phyloP scores from a whole-genome alignment of 352 stramenopile genomes.

The Phytophthora citricola region DNA sequence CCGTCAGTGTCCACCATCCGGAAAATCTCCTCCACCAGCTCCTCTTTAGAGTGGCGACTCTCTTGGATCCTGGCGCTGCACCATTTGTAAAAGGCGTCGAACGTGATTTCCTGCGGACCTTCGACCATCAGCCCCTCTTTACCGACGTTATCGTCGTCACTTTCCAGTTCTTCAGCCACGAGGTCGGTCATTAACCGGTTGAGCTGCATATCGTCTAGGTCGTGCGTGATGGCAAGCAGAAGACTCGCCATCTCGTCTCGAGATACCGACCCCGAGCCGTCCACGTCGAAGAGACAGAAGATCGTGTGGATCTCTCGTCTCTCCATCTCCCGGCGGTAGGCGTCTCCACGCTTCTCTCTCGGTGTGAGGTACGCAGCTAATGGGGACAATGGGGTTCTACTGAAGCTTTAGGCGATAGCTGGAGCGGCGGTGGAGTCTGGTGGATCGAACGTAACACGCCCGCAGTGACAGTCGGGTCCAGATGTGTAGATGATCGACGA shows the following conservation, averaged over 20 bases:
- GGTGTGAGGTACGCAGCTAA: slow-evolving; percentile 53
- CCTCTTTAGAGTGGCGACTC: slow-evolving; percentile 56
- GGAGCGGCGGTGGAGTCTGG: slow-evolving; percentile 9
- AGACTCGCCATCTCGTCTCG: slow-evolving; percentile 68
- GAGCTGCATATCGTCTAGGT: slow-evolving; percentile 67
- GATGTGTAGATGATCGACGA: slow-evolving; percentile 26
- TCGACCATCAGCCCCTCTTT: slow-evolving; percentile 19
- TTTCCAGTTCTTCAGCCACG: slow-evolving; percentile 39
- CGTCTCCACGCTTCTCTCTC: slow-evolving; percentile 57
- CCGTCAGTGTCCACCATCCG: slow-evolving; percentile 69
- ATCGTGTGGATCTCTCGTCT: slow-evolving; percentile 77
- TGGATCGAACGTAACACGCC: slow-evolving; percentile 30
- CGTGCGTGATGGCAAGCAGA: slow-evolving; percentile 67
- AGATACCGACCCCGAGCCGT: slow-evolving; percentile 67
- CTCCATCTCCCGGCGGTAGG: slow-evolving; percentile 68
- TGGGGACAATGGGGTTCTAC: slow-evolving; percentile 55
- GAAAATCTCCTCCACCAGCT: slow-evolving; percentile 76
- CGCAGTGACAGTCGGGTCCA: slow-evolving; percentile 22
- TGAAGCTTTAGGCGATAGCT: slow-evolving; percentile 14
- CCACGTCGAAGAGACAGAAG: slow-evolving; percentile 72
- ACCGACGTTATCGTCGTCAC: slow-evolving; percentile 24
- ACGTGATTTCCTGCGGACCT: slow-evolving; percentile 59
- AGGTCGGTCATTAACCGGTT: slow-evolving; percentile 68
- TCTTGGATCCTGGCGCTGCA: slow-evolving; percentile 69
- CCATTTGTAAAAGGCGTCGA: slow-evolving; percentile 79